Evolutionary conservation across 129 eudicot species (phyloP).

Genomic region (Oenanthe sinensis): DNA sequence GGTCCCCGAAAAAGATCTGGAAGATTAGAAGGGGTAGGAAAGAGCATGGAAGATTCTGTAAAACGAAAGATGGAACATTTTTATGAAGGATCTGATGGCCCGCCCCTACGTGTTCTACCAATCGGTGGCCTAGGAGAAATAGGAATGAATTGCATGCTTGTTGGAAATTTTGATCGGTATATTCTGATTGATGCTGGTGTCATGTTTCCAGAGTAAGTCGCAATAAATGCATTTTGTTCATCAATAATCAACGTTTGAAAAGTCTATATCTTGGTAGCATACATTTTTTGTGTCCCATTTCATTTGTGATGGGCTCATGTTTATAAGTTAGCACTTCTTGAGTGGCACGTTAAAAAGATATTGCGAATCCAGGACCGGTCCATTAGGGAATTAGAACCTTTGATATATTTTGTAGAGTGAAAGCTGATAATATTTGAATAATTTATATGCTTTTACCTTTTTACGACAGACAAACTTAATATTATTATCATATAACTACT

Average conservation of each 20-base stretch:
- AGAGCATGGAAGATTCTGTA: constrained; percentile 95
- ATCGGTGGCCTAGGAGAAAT: constrained; percentile 98
- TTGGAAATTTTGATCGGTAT: constrained; percentile 95
- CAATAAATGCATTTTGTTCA: background rate
- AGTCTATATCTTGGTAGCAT: background rate
- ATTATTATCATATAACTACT: background rate
- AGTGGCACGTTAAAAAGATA: background rate
- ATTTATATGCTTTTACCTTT: background rate
- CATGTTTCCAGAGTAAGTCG: constrained; percentile 96
- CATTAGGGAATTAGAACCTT: background rate
- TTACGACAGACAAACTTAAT: background rate
- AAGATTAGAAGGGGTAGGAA: constrained; percentile 76
- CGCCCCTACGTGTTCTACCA: constrained; percentile 88
- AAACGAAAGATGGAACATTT: constrained; percentile 92
- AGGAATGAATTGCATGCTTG: constrained; percentile 99
- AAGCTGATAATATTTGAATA: background rate
- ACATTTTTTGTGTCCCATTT: background rate
- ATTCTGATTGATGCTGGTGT: constrained; percentile 95
- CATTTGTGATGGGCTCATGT: background rate
- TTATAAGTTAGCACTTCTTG: background rate
- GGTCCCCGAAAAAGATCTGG: constrained; percentile 44
- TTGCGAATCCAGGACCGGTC: background rate
- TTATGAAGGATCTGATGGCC: constrained; percentile 90
- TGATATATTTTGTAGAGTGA: background rate
- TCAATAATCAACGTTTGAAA: background rate